Percentiles rank a stretch among this genome's conserved stretches.
These are phyloP conservation scores for Claviceps sorghi DNA, from an alignment of 2,329 filamentous ascomycete species.

Conservation along the genomic window DNA sequence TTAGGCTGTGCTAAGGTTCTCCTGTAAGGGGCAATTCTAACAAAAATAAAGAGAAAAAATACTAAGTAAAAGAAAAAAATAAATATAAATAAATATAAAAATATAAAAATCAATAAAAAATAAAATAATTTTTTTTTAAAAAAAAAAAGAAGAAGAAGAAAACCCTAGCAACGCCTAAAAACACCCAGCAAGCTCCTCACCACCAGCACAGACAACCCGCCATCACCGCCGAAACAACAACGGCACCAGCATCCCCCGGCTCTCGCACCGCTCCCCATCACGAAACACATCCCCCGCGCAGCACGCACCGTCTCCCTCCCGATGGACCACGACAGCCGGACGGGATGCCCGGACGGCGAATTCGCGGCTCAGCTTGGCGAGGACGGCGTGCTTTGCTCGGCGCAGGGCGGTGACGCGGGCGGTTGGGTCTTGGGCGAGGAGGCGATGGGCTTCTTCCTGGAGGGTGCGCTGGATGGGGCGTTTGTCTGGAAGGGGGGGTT, in stretches of 20 bases:
- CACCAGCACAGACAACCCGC: not conserved
- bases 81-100: too few species aligned
- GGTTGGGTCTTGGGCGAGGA: slow-evolving; percentile 41
- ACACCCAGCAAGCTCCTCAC: too few species aligned
- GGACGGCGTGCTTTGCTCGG: slow-evolving; percentile 45
- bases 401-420: slow-evolving; percentile 39
- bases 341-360: slow-evolving; percentile 23
- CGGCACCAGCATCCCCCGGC: slow-evolving; percentile 39
- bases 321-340: slow-evolving; percentile 17
- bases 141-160: too few species aligned
- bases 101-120: too few species aligned
- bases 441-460: slow-evolving; percentile 39
- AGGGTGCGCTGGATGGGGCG: slow-evolving; percentile 45
- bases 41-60: too few species aligned
- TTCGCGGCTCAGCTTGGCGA: slow-evolving; percentile 43
- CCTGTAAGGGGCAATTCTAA: too few species aligned
- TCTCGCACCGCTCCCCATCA: slow-evolving; percentile 34
- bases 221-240: slow-evolving; percentile 37
- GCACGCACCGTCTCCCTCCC: slow-evolving; percentile 11
- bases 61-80: too few species aligned
- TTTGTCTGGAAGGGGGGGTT: slow-evolving; percentile 22
- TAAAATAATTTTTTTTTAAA: too few species aligned
- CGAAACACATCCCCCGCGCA: slow-evolving; percentile 18
- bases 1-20: too few species aligned
- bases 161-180: too few species aligned